A percentile compares a stretch with the other conserved stretches of the same genome.
Evolutionary conservation across 805 yeast species (phyloP).

Genomic region (Blastobotrys terrestris): DNA sequence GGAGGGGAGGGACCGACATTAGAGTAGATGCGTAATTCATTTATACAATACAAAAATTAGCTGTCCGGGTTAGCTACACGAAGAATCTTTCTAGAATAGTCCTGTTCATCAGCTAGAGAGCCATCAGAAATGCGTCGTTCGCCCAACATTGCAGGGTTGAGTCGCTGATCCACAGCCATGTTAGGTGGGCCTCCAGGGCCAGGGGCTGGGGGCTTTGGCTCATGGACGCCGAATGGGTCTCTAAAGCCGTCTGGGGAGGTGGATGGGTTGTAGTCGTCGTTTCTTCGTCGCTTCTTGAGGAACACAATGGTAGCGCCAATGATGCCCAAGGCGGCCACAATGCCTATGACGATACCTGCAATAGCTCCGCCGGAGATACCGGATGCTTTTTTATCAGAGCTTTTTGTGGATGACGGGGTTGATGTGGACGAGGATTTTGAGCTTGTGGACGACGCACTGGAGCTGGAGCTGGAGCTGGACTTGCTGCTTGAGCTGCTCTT

Average conservation of each 20-base stretch:
- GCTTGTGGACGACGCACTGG: conserved; percentile 15
- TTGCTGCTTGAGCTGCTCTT: conserved; percentile 15
- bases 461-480: conserved; percentile 11
- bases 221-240: conserved; percentile 26
- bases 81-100: conserved; percentile 70
- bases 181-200: conserved; percentile 6
- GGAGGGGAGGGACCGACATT: too few species aligned
- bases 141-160: conserved; percentile 73
- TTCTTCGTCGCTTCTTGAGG: conserved; percentile 36
- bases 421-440: conserved; percentile 13
- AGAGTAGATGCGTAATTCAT: neutral
- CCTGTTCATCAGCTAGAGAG: conserved; percentile 78
- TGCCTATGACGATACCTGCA: conserved; percentile 57
- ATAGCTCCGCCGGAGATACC: conserved; percentile 44
- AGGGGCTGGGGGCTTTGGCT: conserved; percentile 18
- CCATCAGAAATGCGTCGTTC: conserved; percentile 82
- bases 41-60: conserved; percentile 2
- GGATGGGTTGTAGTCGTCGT: conserved; percentile 35
- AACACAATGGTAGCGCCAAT: conserved; percentile 38
- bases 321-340: conserved; percentile 39
- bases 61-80: conserved; percentile 88
- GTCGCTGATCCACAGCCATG: conserved; percentile 51
- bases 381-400: conserved; percentile 22
- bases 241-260: conserved; percentile 29
- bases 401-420: conserved; percentile 22